phyloP scores from a whole-genome alignment of 2,329 filamentous ascomycete species.

The Pezicula radicicola region DNA sequence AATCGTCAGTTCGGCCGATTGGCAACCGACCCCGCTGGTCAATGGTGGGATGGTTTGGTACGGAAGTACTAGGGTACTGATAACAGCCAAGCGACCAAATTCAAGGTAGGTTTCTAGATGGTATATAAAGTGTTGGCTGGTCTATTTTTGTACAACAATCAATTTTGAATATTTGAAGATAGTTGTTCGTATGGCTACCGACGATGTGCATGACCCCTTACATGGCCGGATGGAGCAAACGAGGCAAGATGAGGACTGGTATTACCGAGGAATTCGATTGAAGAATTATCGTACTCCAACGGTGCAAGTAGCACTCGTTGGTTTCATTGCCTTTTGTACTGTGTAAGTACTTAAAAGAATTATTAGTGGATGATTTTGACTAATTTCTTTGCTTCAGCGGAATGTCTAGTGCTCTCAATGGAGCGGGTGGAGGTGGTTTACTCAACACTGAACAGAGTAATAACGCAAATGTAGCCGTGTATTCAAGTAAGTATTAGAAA shows the following conservation, averaged over 20 bases:
- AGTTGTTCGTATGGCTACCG: not conserved
- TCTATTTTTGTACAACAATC: too few species aligned
- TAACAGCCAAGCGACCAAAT: too few species aligned
- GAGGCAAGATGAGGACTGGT: not conserved
- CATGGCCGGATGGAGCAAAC: not conserved
- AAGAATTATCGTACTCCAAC: slow-evolving; percentile 3
- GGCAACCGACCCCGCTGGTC: too few species aligned
- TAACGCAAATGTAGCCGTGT: slow-evolving; percentile 8
- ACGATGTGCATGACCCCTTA: not conserved
- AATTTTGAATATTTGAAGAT: not conserved
- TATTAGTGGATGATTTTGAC: not conserved
- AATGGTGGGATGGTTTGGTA: too few species aligned
- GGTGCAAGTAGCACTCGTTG: slow-evolving; percentile 7
- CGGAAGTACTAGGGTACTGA: too few species aligned
- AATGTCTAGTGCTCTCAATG: slow-evolving; percentile 1
- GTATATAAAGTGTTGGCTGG: too few species aligned
- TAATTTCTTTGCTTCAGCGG: not conserved
- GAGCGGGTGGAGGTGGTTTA: slow-evolving; percentile 2
- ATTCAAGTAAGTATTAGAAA: slow-evolving; percentile 4
- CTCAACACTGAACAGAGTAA: slow-evolving; percentile 3
- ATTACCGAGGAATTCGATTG: slow-evolving; percentile 1
- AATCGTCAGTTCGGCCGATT: too few species aligned
- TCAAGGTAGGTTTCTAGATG: too few species aligned
- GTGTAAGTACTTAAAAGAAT: not conserved
- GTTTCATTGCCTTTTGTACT: slow-evolving; percentile 6